Evolutionary conservation across 2,329 filamentous ascomycete species (phyloP).

Genomic region (Domatiomyces catenatus): DNA sequence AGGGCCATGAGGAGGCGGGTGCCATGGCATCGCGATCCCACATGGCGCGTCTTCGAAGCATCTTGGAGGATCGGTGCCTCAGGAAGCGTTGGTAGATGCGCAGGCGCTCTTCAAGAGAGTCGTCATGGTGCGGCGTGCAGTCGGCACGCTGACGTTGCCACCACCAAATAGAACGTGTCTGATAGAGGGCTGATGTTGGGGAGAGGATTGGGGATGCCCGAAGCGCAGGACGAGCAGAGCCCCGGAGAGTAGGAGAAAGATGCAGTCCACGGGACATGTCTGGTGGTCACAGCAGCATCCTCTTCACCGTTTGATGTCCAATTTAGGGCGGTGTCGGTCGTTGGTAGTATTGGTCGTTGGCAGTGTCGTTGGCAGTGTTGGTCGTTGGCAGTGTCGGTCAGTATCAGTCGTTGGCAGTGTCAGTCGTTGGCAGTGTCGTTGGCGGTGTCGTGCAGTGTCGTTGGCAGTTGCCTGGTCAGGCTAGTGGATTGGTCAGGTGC

Average conservation of each 20-base stretch:
- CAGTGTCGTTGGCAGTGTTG: neutral
- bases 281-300: neutral
- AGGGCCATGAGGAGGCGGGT: constrained; percentile 3
- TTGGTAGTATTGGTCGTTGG: no score
- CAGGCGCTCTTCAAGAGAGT: constrained; percentile 11
- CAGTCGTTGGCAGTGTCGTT: no score
- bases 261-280: neutral
- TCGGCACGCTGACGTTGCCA: constrained; percentile 9
- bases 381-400: no score
- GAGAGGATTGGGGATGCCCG: neutral
- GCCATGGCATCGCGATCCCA: constrained; percentile 14
- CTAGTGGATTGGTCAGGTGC: neutral
- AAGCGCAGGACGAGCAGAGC: neutral
- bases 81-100: constrained; percentile 13
- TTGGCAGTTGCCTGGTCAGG: no score
- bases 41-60: constrained; percentile 9
- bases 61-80: constrained; percentile 15
- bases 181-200: constrained; percentile 1
- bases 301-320: neutral
- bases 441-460: neutral
- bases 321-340: neutral
- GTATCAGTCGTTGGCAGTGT: no score
- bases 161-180: constrained; percentile 16
- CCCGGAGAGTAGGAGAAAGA: neutral
- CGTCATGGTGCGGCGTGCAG: constrained; percentile 5